Evolutionary conservation across 1,284 basidiomycete species (phyloP), one percentile per base, ranked within the genome.

Genomic region (Meripilus lineatus): DNA sequence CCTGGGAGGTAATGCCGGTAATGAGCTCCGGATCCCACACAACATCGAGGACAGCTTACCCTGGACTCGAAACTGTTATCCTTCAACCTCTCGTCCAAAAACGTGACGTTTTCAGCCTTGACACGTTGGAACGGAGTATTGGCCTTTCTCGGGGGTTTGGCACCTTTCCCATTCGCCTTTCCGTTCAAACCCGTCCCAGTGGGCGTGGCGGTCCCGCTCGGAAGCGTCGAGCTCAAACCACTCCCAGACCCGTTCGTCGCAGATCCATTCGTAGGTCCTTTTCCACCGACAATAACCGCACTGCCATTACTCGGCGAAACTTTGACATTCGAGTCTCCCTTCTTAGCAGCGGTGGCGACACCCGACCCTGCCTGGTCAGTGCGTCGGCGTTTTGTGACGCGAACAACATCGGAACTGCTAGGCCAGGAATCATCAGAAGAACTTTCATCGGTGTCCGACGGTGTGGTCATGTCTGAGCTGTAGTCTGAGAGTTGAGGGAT

Each of bases 41-140:
- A 47, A 34, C 37, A 34, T 23, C 32, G 26, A 24, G 28, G 21
- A 37, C 11, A 32, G 64, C 69, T 57, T 56, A 89, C 90, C 71
- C 87, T 88, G 25, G 84, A 79, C 40, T 84, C 77, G 55, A 94
- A 99, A 34, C 81, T 77, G 61, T 95, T 98, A 61, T 95, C 81
- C 62, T 67, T 75, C 59, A 92, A 62, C 36, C 84, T 65, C 32
- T 77, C 68, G 46, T 88, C 74, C 2, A 70, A 58, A 54, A 72
- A 77, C 5, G 58, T 59, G 17, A 91, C 70, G 43, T 81, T 71
- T 18, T 84, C 79, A 2, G 73, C 66, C 62, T 94, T 87, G 48
- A 98, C 81, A 25, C 95, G 75, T 61, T 85, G 82, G 71, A 98
- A 98, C 22, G 87, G 82, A 45, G 70, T 67, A 51, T 76, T 79